Conservation (phyloP, 352 stramenopile species). For the Thalassiosira ordinaria region DNA sequence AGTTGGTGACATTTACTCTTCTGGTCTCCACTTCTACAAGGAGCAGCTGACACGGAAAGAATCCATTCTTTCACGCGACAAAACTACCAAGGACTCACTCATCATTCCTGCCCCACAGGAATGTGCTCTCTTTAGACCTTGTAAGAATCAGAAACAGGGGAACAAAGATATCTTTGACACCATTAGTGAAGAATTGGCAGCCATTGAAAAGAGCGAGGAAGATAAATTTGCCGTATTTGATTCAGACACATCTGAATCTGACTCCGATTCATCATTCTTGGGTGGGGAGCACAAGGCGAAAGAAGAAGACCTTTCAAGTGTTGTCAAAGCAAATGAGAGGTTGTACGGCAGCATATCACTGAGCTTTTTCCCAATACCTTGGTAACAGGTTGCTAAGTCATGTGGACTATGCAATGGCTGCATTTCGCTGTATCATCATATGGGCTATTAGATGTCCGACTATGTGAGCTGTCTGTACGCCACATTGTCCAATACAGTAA, state of each 20-base stretch:
- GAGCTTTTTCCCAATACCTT: slow-evolving; percentile 63
- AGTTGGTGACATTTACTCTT: slow-evolving; percentile 59
- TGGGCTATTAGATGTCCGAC: too few species aligned
- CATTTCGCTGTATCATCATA: too few species aligned
- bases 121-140: slow-evolving; percentile 53
- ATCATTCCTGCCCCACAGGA: slow-evolving; percentile 56
- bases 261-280: slow-evolving; percentile 56
- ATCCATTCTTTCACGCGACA: slow-evolving; percentile 34
- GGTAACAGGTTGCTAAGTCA: not conserved
- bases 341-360: slow-evolving; percentile 61
- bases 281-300: slow-evolving; percentile 11
- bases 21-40: slow-evolving; percentile 45
- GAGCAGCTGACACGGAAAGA: slow-evolving; percentile 44
- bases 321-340: slow-evolving; percentile 50
- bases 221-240: slow-evolving; percentile 41
- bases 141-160: slow-evolving; percentile 15
- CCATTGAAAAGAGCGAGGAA: slow-evolving; percentile 58
- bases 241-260: slow-evolving; percentile 52
- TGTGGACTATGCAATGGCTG: too few species aligned
- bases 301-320: slow-evolving; percentile 25
- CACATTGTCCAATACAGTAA: too few species aligned
- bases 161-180: slow-evolving; percentile 50
- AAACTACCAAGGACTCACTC: slow-evolving; percentile 9
- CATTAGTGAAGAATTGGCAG: slow-evolving; percentile 56
- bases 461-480: too few species aligned